A percentile compares a stretch with the other conserved stretches of the same genome.
phyloP scores from a whole-genome alignment of 441 rosid genomes.

The Euphorbia corollata region DNA sequence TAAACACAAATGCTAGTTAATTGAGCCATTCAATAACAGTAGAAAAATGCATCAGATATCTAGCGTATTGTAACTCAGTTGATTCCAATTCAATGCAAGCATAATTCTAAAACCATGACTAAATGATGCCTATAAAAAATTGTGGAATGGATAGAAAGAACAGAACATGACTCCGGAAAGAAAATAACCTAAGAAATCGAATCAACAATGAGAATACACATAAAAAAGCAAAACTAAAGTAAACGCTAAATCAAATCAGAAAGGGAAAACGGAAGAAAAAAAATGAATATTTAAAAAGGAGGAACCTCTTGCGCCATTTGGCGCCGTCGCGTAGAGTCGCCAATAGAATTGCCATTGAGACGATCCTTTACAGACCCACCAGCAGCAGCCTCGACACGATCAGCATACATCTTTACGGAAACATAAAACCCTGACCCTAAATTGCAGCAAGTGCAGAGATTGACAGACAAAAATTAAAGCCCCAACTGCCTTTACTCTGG shows the following conservation, averaged over 20 bases:
- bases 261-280: not conserved
- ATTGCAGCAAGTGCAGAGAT: not conserved
- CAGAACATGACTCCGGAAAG: not conserved
- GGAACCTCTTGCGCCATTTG: constrained; percentile 71
- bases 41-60: not conserved
- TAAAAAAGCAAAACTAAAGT: not conserved
- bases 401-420: constrained; percentile 60
- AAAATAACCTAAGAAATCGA: too few relatives aligned
- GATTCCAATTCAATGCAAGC: not conserved
- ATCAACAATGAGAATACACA: constrained; percentile 7
- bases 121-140: constrained; percentile 4
- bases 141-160: not conserved
- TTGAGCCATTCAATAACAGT: not conserved
- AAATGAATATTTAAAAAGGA: not conserved
- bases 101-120: not conserved
- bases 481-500: not conserved
- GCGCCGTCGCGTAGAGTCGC: constrained; percentile 45
- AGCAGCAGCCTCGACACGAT: constrained; percentile 59
- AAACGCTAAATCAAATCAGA: not conserved
- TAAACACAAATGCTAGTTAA: not conserved
- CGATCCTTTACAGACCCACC: constrained; percentile 60
- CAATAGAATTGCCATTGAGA: constrained; percentile 50
- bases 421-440: constrained; percentile 17
- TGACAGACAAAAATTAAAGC: not conserved
- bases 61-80: not conserved